Evolutionary conservation across 768 basidiomycete species (phyloP).

Genomic region (Boletus huronensis): DNA sequence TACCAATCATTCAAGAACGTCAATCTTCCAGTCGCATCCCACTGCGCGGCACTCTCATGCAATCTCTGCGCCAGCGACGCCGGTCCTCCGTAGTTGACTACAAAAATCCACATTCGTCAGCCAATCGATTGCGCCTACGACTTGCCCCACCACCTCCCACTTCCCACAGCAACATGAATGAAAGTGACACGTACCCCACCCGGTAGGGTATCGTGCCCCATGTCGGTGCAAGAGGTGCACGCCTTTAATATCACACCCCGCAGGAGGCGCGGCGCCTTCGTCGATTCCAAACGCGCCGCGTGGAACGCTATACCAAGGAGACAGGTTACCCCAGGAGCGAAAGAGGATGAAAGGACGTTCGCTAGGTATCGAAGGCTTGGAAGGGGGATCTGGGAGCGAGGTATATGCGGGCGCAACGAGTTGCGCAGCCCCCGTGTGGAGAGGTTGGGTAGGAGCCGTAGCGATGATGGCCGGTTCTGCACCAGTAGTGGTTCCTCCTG

Average conservation of each 20-base stretch:
- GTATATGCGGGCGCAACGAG: slow-evolving; percentile 49
- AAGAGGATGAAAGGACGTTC: slow-evolving; percentile 59
- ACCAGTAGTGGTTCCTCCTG: slow-evolving; percentile 76
- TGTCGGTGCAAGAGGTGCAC: slow-evolving; percentile 80
- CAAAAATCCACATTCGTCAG: background rate
- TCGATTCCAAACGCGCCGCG: slow-evolving; percentile 67
- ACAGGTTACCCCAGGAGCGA: slow-evolving; percentile 79
- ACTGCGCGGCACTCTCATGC: slow-evolving; percentile 49
- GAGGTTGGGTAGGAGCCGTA: slow-evolving; percentile 75
- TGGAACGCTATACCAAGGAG: slow-evolving; percentile 80
- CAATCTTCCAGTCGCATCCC: slow-evolving; percentile 64
- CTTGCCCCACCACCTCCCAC: background rate
- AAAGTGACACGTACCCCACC: slow-evolving; percentile 46
- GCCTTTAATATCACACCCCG: slow-evolving; percentile 67
- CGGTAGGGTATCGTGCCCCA: slow-evolving; percentile 73
- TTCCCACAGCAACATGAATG: background rate
- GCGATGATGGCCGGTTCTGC: slow-evolving; percentile 70
- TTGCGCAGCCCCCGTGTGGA: slow-evolving; percentile 66
- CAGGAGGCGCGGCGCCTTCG: slow-evolving; percentile 65
- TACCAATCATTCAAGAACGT: slow-evolving; percentile 83
- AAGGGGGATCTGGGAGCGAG: slow-evolving; percentile 20
- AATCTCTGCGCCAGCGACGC: slow-evolving; percentile 54
- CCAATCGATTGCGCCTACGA: background rate
- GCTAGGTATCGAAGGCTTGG: background rate
- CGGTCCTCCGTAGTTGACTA: slow-evolving; percentile 62